Conservation (phyloP, 2,329 filamentous ascomycete species). For the Xylariomycetidae sp. region DNA sequence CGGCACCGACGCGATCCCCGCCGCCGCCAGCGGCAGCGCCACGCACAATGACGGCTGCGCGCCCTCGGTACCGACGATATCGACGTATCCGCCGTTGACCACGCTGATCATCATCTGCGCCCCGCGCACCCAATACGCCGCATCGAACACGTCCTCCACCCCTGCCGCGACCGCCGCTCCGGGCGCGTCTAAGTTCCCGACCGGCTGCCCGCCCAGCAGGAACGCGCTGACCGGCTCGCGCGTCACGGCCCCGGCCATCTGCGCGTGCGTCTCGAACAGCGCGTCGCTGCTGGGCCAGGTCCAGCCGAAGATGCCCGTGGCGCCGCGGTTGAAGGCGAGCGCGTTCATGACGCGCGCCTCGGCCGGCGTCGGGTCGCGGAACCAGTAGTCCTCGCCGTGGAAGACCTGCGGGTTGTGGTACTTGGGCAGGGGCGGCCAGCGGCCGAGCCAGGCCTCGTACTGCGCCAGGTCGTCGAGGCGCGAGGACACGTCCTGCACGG, state of each 20-base stretch:
- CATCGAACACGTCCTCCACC: conserved; percentile 25
- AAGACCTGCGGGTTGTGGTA: conserved; percentile 44
- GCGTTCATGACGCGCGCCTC: conserved; percentile 42
- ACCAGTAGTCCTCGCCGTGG: conserved; percentile 43
- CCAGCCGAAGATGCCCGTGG: conserved; percentile 39
- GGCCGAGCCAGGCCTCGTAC: conserved; percentile 37
- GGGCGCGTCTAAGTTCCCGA: background rate
- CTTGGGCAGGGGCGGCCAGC: conserved; percentile 36
- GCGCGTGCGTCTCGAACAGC: conserved; percentile 34
- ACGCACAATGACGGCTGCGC: conserved; percentile 16
- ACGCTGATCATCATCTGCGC: conserved; percentile 30
- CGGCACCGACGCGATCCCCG: conserved; percentile 14
- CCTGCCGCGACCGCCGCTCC: conserved; percentile 1
- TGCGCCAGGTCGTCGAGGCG: conserved; percentile 34
- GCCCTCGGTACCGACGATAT: conserved; percentile 10
- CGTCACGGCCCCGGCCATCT: conserved; percentile 34
- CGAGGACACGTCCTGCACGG: conserved; percentile 45
- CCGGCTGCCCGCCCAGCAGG: conserved; percentile 29
- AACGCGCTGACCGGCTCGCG: conserved; percentile 33
- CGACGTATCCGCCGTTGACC: conserved; percentile 27
- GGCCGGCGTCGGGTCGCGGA: conserved; percentile 36
- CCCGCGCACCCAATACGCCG: conserved; percentile 29
- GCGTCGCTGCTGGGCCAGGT: conserved; percentile 36
- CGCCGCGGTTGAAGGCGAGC: conserved; percentile 42
- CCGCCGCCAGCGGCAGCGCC: conserved; percentile 10